These are phyloP conservation scores for Eucalyptus cloeziana DNA, from an alignment of 345 rosid genomes.

Conservation along the genomic window DNA sequence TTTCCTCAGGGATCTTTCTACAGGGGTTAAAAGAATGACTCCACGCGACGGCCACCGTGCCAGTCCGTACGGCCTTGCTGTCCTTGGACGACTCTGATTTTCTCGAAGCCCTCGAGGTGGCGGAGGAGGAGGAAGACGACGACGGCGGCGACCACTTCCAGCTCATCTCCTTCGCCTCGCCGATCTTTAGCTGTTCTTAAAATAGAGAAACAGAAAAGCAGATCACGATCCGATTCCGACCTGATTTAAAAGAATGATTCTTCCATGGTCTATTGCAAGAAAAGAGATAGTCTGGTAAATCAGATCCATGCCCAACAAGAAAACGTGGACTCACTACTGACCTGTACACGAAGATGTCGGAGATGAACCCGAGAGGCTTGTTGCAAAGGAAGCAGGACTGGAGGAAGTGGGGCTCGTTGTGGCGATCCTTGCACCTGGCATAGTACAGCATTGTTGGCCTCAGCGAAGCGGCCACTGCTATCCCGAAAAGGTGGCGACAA, in stretches of 20 bases:
- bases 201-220: background rate
- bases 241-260: background rate
- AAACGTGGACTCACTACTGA: background rate
- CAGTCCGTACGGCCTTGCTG: slow-evolving; percentile 24
- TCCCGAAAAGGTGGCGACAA: background rate
- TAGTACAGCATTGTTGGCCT: slow-evolving; percentile 12
- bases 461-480: background rate
- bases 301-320: background rate
- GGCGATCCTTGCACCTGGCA: slow-evolving; percentile 3
- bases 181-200: slow-evolving; percentile 65
- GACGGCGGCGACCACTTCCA: slow-evolving; percentile 19
- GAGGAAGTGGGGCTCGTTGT: slow-evolving; percentile 51
- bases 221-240: background rate
- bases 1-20: background rate
- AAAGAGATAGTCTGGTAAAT: background rate
- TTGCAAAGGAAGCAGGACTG: slow-evolving; percentile 61
- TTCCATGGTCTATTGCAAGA: too few relatives aligned
- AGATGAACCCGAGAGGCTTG: slow-evolving; percentile 39
- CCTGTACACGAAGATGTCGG: slow-evolving; percentile 94
- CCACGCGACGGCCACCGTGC: slow-evolving; percentile 37
- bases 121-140: slow-evolving; percentile 2
- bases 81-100: background rate
- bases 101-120: slow-evolving; percentile 13
- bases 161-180: slow-evolving; percentile 32
- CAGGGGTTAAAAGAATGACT: background rate